Conservation (phyloP, 768 basidiomycete genomes). For the Gloeophyllum trabeum region DNA sequence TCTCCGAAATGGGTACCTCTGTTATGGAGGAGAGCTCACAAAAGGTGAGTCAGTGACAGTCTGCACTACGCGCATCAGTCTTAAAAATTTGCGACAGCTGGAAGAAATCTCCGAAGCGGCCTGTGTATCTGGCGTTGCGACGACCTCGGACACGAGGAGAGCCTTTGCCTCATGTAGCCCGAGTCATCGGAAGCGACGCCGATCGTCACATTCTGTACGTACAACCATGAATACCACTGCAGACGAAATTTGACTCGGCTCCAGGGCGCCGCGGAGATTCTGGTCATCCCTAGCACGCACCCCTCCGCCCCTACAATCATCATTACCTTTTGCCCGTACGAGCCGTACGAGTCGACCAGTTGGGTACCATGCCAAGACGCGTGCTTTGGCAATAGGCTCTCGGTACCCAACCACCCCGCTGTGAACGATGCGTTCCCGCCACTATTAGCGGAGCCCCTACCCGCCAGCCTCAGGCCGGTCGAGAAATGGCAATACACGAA, state of each 20-base stretch:
- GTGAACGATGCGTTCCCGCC: conserved; percentile 40
- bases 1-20: neutral
- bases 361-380: conserved; percentile 45
- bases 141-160: too few relatives aligned
- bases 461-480: conserved; percentile 14
- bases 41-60: too few relatives aligned
- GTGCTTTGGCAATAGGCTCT: conserved; percentile 37
- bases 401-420: conserved; percentile 34
- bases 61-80: too few relatives aligned
- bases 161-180: too few relatives aligned
- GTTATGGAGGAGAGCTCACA: too few relatives aligned
- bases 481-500: conserved; percentile 35
- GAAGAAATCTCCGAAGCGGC: too few relatives aligned
- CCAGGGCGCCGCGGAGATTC: neutral
- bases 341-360: conserved; percentile 20
- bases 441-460: conserved; percentile 16
- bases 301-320: conserved; percentile 19
- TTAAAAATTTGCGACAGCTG: too few relatives aligned
- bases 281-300: neutral
- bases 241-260: too few relatives aligned
- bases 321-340: conserved; percentile 34
- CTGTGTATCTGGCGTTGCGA: too few relatives aligned
- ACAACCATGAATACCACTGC: too few relatives aligned
- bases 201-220: too few relatives aligned
- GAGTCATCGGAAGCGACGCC: too few relatives aligned